A percentile compares a stretch with the other conserved stretches of the same genome.
Conservation (phyloP, 1,139 yeast genomes). For the Komagataea norvegica region DNA sequence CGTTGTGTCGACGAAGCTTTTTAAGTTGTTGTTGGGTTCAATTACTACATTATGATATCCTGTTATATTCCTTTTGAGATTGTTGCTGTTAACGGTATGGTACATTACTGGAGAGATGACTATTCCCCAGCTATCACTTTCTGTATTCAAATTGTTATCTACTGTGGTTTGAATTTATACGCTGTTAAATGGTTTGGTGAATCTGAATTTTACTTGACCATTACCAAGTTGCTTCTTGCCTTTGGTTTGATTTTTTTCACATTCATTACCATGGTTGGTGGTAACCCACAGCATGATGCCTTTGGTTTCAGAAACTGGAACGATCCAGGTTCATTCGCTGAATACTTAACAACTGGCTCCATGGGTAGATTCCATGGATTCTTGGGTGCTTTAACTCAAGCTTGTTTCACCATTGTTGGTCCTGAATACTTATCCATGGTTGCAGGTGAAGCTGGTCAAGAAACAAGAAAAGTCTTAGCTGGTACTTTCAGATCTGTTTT, state of each 20-base stretch:
- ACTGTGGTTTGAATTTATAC: constrained; percentile 40
- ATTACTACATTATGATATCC: constrained; percentile 68
- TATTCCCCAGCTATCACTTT: constrained; percentile 47
- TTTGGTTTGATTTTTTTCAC: constrained; percentile 69
- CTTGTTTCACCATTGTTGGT: constrained; percentile 72
- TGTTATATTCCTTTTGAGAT: constrained; percentile 71
- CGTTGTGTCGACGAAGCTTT: constrained; percentile 61
- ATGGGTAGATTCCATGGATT: constrained; percentile 63
- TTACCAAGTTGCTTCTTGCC: constrained; percentile 63
- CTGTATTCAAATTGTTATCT: constrained; percentile 46
- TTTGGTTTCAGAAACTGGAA: constrained; percentile 70
- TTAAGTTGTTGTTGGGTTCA: constrained; percentile 73
- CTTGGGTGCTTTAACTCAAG: constrained; percentile 55
- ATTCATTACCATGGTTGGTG: constrained; percentile 76
- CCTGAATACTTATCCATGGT: constrained; percentile 62
- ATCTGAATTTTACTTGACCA: constrained; percentile 42
- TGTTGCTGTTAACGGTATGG: constrained; percentile 67
- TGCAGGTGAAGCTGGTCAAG: constrained; percentile 45
- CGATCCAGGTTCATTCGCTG: constrained; percentile 49
- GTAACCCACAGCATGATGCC: constrained; percentile 63
- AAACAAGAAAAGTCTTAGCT: constrained; percentile 45
- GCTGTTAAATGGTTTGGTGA: constrained; percentile 54
- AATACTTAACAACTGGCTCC: constrained; percentile 42
- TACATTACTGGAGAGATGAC: constrained; percentile 52
- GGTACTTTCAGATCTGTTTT: constrained; percentile 44